Base-by-base conservation (phyloP, 2,329 filamentous ascomycete genomes). In the Phialocephala subalpina region DNA sequence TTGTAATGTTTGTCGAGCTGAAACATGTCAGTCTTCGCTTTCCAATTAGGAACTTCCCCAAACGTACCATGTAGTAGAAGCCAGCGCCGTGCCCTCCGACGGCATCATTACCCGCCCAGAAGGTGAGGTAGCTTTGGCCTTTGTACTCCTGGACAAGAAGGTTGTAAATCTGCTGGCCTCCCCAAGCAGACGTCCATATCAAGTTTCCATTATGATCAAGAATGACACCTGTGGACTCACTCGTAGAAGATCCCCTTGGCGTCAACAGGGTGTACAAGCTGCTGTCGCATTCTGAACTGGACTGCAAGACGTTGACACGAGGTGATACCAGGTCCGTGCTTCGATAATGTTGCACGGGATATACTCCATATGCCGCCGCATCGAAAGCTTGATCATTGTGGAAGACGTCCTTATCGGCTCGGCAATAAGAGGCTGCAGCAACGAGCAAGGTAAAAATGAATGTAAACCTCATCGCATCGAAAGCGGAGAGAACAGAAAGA, bases 71-170 rank as follows among this genome's bases (percentile, higher is more conserved):
- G 64, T 82, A 80, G 66, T 82, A 81, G 61, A 75, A 74, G 14
- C 82, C 83, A 40, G 79, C 77, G 1, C 83, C 82, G 70, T 83
- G 80, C 1, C 81, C 82, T 1, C 78, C 78, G n/a, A 80, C 78
- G 36, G 80, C 77, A 68, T 82, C 79, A 18, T 81, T 73, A 12
- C 82, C 82, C n/a, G 80, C 77, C 82, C 82, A 84, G 68, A 83
- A 84, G 0, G 81, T 83, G 58, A 84, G 70, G 72, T 83, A 83
- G 9, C 75, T 70, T 65, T 82, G 71, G 1, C 79, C 81, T 64
- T 77, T 78, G 67, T 80, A 84, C 8, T 73, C 69, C 69, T 84
- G 80, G 1, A 82, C 79, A 67, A 80, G 80, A 4, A 83, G 71
- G 69, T 83, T 82, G 67, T 83, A 83, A 6, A 80, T 78, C 56